These are phyloP conservation scores for Fusarium chaquense DNA, from an alignment of 2,329 filamentous ascomycete species.

Conservation along the genomic window DNA sequence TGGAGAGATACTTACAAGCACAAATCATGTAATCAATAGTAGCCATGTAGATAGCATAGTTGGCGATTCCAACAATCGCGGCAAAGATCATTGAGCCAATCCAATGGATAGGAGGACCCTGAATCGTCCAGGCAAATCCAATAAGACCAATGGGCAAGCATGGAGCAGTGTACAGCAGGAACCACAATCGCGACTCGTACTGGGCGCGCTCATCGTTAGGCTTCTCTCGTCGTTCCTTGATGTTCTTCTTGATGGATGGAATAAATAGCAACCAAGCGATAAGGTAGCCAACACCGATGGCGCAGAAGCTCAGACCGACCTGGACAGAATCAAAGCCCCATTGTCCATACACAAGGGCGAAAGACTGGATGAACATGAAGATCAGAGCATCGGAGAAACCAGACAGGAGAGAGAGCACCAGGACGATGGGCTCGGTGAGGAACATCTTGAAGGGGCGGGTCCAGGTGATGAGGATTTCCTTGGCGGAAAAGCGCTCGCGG, in stretches of 20 bases:
- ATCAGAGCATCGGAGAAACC: conserved; percentile 81
- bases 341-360: conserved; percentile 74
- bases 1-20: conserved; percentile 29
- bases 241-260: conserved; percentile 66
- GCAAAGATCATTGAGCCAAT: conserved; percentile 75
- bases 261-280: conserved; percentile 71
- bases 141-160: conserved; percentile 75
- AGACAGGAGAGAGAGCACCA: conserved; percentile 75
- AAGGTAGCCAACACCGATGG: conserved; percentile 75
- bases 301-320: conserved; percentile 72
- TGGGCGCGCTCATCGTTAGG: conserved; percentile 70
- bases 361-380: conserved; percentile 82
- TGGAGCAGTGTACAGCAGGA: conserved; percentile 71
- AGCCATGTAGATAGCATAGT: conserved; percentile 80
- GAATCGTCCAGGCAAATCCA: conserved; percentile 76
- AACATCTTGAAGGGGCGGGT: conserved; percentile 78
- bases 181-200: conserved; percentile 75
- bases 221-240: conserved; percentile 62
- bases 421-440: conserved; percentile 78
- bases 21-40: conserved; percentile 78
- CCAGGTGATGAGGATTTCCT: conserved; percentile 69
- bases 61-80: conserved; percentile 76
- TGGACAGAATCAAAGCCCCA: conserved; percentile 71
- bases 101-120: conserved; percentile 74
- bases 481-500: conserved; percentile 67